Evolutionary conservation across 495 filamentous ascomycete species (phyloP), one percentile per base, ranked within the genome.

Genomic region (Aspergillus olivimuriae): DNA sequence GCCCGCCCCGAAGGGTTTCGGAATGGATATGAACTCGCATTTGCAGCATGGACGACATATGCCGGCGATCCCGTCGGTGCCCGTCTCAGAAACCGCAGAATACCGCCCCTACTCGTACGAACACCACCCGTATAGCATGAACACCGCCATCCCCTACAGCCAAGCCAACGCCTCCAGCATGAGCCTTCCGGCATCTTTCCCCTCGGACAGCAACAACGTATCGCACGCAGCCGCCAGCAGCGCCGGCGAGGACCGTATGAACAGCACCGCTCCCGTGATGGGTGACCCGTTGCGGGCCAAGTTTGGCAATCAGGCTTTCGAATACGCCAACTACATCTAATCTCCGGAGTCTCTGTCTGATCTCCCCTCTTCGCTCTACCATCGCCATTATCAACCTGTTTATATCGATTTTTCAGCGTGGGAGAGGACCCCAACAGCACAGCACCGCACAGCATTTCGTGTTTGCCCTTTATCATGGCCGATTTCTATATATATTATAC

Each of bases 31-130:
- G 52, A 51, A 42, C 34, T 49, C 66, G 1, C 63, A 67, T 34
- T 50, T 68, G 17, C 53, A 60, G 19, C 55, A 62, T 15, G 55
- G 52, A n/a, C 43, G 63, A 42, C 59, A 56, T 12, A 49, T 70
- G 22, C 36, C 64, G 2, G 46, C 53, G 22, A 22, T 70, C 19
- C 61, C 62, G 10, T 56, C 57, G 7, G 31, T 65, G 8, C 63
- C 62, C 3, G 60, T 63, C 28, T 65, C 66, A 5, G 56, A 62
- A 20, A 33, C 63, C 0, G 53, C 57, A 14, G 61, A 65, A 5
- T 70, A 68, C 48, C 56, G 66, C 16, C 50, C 58, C 11, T 67
- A 56, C 37, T 37, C 67, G 9, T 70, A 70, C 42, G 60, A 58
- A 4, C 48, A 51, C n/a, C 43, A 65, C 18, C 57, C 63, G 0